Evolutionary conservation across 2,329 filamentous ascomycete species (phyloP).

Genomic region (Fusarium brachygibbosum): DNA sequence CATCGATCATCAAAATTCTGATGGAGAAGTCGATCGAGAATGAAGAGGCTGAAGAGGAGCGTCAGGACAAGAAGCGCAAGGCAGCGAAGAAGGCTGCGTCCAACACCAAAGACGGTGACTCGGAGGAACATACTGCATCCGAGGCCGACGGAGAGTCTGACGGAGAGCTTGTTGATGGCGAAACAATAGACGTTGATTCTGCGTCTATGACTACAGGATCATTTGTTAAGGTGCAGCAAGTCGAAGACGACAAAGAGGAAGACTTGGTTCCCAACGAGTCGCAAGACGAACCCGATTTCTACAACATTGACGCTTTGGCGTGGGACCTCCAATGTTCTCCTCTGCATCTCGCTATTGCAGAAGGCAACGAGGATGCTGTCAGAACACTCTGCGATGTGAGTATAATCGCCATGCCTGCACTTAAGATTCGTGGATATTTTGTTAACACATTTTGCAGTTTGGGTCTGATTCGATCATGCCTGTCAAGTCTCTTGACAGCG

Average conservation of each 20-base stretch:
- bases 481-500: slow-evolving; percentile 72
- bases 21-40: slow-evolving; percentile 81
- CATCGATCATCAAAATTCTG: slow-evolving; percentile 77
- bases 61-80: slow-evolving; percentile 63
- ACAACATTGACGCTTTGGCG: slow-evolving; percentile 80
- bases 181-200: slow-evolving; percentile 59
- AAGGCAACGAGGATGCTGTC: slow-evolving; percentile 77
- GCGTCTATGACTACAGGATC: slow-evolving; percentile 75
- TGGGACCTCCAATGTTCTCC: slow-evolving; percentile 84
- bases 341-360: slow-evolving; percentile 82
- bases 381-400: slow-evolving; percentile 73
- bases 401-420: neutral
- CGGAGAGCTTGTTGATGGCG: slow-evolving; percentile 61
- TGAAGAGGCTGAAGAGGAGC: slow-evolving; percentile 75
- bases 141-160: slow-evolving; percentile 54
- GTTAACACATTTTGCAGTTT: slow-evolving; percentile 64
- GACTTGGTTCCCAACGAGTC: slow-evolving; percentile 65
- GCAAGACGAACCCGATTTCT: slow-evolving; percentile 80
- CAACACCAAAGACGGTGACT: slow-evolving; percentile 7
- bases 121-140: slow-evolving; percentile 11
- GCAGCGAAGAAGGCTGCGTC: slow-evolving; percentile 46
- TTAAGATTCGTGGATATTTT: neutral
- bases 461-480: slow-evolving; percentile 83
- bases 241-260: slow-evolving; percentile 50
- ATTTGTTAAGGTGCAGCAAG: slow-evolving; percentile 75